A percentile compares a stretch with the other conserved stretches of the same genome.
These are phyloP conservation scores for Dactylellina parvicollis DNA, from an alignment of 2,329 filamentous ascomycete species.

Conservation along the genomic window DNA sequence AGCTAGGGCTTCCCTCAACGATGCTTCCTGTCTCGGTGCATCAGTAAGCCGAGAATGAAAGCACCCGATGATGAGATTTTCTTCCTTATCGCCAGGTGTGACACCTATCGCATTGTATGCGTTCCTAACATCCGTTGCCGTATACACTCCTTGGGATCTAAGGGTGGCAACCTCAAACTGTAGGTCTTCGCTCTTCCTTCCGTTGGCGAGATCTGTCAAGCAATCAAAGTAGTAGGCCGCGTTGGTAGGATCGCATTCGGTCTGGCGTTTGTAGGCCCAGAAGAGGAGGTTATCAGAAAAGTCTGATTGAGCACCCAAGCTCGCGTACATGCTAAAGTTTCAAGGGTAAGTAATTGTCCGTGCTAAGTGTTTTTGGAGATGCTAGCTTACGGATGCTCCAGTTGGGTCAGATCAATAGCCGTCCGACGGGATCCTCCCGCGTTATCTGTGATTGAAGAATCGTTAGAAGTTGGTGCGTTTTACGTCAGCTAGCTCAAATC, in stretches of 20 bases:
- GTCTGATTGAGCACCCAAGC: slow-evolving; percentile 71
- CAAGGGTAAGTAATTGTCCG: slow-evolving; percentile 54
- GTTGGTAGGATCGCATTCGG: slow-evolving; percentile 67
- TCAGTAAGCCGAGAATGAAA: slow-evolving; percentile 71
- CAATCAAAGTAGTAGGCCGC: slow-evolving; percentile 73
- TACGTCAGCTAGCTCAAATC: slow-evolving; percentile 59
- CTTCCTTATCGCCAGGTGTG: slow-evolving; percentile 63
- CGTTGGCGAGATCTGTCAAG: slow-evolving; percentile 69
- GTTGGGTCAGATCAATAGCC: slow-evolving; percentile 56
- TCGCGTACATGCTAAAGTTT: slow-evolving; percentile 67
- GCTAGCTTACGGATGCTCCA: slow-evolving; percentile 60
- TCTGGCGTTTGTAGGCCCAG: slow-evolving; percentile 72
- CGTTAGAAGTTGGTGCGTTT: slow-evolving; percentile 64
- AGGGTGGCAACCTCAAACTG: slow-evolving; percentile 69
- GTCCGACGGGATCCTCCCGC: slow-evolving; percentile 28
- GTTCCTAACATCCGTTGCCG: slow-evolving; percentile 67
- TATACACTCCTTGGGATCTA: slow-evolving; percentile 69
- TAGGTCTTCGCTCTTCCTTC: slow-evolving; percentile 69
- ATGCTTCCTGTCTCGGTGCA: slow-evolving; percentile 67
- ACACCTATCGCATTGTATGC: slow-evolving; percentile 72
- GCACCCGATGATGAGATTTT: slow-evolving; percentile 71
- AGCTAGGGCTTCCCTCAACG: slow-evolving; percentile 68
- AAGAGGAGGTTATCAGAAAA: slow-evolving; percentile 71
- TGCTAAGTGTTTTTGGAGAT: slow-evolving; percentile 16
- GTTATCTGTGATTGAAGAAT: slow-evolving; percentile 61